Evolutionary conservation across 192 early-diverging fungal genomes (phyloP).

Genomic region (Coemansia sp.): DNA sequence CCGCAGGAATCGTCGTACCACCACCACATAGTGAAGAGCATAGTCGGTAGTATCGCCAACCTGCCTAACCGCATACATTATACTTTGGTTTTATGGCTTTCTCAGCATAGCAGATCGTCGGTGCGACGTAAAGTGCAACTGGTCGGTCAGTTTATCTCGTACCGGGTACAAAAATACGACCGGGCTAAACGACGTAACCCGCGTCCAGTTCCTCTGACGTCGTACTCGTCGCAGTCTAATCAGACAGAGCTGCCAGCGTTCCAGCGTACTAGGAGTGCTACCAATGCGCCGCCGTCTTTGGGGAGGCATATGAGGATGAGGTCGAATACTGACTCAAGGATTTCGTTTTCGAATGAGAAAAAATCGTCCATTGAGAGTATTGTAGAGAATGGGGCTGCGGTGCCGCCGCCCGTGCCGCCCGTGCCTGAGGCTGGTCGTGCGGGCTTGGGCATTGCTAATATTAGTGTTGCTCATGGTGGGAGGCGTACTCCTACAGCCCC

Average conservation of each 20-base stretch:
- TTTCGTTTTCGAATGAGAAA: slow-evolving; percentile 31
- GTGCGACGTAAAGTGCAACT: slow-evolving; percentile 77
- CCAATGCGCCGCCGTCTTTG: slow-evolving; percentile 12
- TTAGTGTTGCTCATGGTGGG: slow-evolving; percentile 9
- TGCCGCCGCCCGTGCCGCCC: neutral
- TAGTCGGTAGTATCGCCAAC: slow-evolving; percentile 81
- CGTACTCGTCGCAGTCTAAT: slow-evolving; percentile 43
- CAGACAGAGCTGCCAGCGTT: slow-evolving; percentile 48
- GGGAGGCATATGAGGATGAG: slow-evolving; percentile 36
- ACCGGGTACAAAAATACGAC: slow-evolving; percentile 72
- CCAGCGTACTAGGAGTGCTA: slow-evolving; percentile 35
- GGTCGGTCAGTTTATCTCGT: slow-evolving; percentile 85
- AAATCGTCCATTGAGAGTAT: slow-evolving; percentile 9
- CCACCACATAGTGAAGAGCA: slow-evolving; percentile 81
- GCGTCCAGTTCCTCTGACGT: slow-evolving; percentile 17
- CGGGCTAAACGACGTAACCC: slow-evolving; percentile 20
- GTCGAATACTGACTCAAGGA: slow-evolving; percentile 47
- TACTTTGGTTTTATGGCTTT: slow-evolving; percentile 82
- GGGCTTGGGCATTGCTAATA: slow-evolving; percentile 27
- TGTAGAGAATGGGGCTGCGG: neutral
- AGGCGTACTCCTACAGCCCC: neutral
- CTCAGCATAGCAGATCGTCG: slow-evolving; percentile 59
- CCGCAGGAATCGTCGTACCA: slow-evolving; percentile 80
- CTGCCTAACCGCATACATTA: slow-evolving; percentile 87
- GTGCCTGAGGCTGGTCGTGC: neutral